phyloP scores from a whole-genome alignment of 768 basidiomycete genomes.

The Amanita fuliginea region DNA sequence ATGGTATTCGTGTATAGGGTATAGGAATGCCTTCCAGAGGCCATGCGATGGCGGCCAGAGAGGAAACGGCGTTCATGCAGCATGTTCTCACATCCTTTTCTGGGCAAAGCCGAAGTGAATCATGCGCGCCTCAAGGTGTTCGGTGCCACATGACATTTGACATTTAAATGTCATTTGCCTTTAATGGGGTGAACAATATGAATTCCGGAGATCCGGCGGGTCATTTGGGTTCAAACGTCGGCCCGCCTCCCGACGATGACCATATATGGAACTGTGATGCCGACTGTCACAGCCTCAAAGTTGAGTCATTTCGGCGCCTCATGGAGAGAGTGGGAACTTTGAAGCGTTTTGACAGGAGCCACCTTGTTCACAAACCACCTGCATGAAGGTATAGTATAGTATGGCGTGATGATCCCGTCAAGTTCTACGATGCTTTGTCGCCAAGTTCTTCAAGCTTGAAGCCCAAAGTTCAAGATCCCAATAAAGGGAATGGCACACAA shows the following conservation, averaged over 20 bases:
- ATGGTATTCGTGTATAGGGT: too few species aligned
- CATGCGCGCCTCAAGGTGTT: not conserved
- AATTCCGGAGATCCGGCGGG: not conserved
- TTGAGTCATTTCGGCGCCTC: not conserved
- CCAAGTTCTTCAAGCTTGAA: not conserved
- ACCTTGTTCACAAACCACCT: constrained; percentile 1
- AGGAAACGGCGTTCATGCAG: too few species aligned
- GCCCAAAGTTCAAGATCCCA: not conserved
- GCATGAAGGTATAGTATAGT: constrained; percentile 1
- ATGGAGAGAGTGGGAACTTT: not conserved
- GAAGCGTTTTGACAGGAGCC: not conserved
- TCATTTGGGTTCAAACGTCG: not conserved
- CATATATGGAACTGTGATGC: not conserved
- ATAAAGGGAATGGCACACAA: not conserved
- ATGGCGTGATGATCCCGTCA: not conserved
- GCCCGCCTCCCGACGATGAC: not conserved
- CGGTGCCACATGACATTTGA: not conserved
- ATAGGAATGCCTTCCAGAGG: too few species aligned
- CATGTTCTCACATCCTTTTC: too few species aligned
- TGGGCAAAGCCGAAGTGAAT: not conserved
- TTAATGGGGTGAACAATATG: not conserved
- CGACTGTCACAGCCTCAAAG: not conserved
- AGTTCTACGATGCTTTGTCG: not conserved
- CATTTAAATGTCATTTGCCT: not conserved
- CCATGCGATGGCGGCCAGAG: too few species aligned